Evolutionary conservation across 257 asterid species (phyloP).

Genomic region (Petunia secreta): DNA sequence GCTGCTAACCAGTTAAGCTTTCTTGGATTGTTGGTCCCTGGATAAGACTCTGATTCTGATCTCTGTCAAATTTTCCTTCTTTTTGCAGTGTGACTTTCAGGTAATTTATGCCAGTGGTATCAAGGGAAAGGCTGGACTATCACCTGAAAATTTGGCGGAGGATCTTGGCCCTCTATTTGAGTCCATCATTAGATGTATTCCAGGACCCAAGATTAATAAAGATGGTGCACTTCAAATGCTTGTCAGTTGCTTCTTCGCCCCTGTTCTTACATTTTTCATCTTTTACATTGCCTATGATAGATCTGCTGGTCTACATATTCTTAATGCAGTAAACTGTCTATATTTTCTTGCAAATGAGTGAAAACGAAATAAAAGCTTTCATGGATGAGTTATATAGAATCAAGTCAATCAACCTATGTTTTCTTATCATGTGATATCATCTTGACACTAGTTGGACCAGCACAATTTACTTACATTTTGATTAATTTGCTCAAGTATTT

Average conservation of each 20-base stretch:
- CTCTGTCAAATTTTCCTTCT: conserved; percentile 22
- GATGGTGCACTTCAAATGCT: conserved; percentile 99
- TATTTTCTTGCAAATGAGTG: conserved; percentile 1
- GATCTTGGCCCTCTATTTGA: conserved; percentile 99
- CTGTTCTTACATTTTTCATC: conserved; percentile 16
- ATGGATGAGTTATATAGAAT: neutral
- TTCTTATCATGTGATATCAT: neutral
- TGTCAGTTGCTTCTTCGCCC: conserved; percentile 52
- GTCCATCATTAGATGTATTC: conserved; percentile 87
- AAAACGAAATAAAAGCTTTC: neutral
- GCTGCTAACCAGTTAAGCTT: conserved; percentile 1
- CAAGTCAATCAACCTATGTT: neutral
- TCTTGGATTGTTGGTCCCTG: conserved; percentile 19
- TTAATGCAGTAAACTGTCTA: neutral
- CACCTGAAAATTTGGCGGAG: conserved; percentile 79
- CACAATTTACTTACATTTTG: neutral
- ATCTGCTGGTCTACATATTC: conserved; percentile 1
- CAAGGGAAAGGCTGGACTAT: conserved; percentile 93
- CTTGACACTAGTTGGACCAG: neutral
- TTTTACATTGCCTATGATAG: conserved; percentile 9
- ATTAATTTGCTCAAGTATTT: neutral
- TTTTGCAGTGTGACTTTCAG: conserved; percentile 96
- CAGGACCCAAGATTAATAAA: conserved; percentile 83
- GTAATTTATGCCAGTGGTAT: conserved; percentile 96
- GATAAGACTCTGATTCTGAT: conserved; percentile 20